Conservation (phyloP, 495 filamentous ascomycete species). For the Tuber brumale region DNA sequence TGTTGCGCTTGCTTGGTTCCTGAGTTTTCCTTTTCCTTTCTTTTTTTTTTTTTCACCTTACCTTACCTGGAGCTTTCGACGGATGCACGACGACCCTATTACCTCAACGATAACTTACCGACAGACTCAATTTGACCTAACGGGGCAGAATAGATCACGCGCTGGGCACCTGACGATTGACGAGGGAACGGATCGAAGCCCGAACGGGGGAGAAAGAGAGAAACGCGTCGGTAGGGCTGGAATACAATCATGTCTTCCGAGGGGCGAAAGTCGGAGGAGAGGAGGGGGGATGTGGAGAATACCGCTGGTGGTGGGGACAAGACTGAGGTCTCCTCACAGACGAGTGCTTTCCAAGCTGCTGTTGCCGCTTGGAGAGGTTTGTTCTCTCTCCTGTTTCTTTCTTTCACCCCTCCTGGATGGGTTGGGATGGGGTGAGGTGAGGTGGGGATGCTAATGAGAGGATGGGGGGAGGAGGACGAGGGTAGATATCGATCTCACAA, state of each 20-base stretch:
- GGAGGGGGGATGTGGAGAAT: slow-evolving; percentile 18
- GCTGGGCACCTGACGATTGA: neutral
- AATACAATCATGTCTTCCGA: neutral
- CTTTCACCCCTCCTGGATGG: neutral
- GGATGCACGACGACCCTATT: neutral
- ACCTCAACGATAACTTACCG: neutral
- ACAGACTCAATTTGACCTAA: neutral
- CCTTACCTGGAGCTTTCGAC: neutral
- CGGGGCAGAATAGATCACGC: neutral
- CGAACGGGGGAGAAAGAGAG: neutral
- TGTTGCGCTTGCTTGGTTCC: neutral
- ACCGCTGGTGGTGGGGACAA: slow-evolving; percentile 18
- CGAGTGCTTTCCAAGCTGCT: slow-evolving; percentile 68
- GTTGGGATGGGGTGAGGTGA: slow-evolving; percentile 11
- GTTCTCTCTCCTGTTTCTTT: slow-evolving; percentile 6
- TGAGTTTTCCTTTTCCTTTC: neutral
- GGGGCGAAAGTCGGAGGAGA: slow-evolving; percentile 10
- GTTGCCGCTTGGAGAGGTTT: slow-evolving; percentile 95
- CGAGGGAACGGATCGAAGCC: neutral
- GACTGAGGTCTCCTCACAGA: slow-evolving; percentile 25
- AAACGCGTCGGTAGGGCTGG: neutral
- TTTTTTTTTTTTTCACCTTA: neutral
- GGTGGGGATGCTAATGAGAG: slow-evolving; percentile 20
- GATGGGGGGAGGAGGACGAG: slow-evolving; percentile 21
- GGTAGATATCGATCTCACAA: slow-evolving; percentile 79